Base-by-base conservation (phyloP, 2,329 filamentous ascomycete genomes). In the Arachnopeziza araneosa region DNA sequence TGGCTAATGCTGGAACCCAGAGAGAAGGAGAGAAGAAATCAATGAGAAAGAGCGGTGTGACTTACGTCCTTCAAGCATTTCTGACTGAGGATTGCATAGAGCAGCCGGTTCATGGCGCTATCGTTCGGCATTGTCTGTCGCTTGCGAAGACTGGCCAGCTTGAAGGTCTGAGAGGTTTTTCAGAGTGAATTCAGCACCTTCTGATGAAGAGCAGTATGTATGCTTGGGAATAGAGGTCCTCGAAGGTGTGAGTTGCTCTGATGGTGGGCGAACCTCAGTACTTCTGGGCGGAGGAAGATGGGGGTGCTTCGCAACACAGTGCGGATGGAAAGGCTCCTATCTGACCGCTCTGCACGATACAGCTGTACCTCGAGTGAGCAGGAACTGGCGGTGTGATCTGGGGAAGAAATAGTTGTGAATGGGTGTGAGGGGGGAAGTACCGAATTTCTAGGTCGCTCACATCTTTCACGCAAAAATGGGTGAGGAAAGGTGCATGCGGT, bases 71-170 rank as follows among this genome's bases (percentile, higher is more conserved):
- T 81, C 32, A 83, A 69, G 63, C 81, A 79, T 55, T 83, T 73
- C 65, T 83, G 81, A 63, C 80, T 82, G 64, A 83, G 72, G 56
- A 83, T 83, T 23, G 78, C 75, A 67, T 81, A 83, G n/a, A 82
- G 73, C 60, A 83, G 80, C 49, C 77, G 78, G 36, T 76, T 75
- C 21, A 77, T 81, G 54, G 78, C 75, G 56, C 73, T 76, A 62
- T 83, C 80, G 6, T 75, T 78, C 26, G 78, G 74, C 74, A 72
- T 72, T 24, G 24, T 77, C 55, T 59, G 52, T 60, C 68, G 72
- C 59, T 75, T 74, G 61, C 76, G 72, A 26, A 73, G 68, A 56
- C 71, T 67, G 60, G 64, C 68, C 64, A 68, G 58, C 48, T 65
- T 69, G 63, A 61, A 52, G 19, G 12, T 22, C 32, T 30, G 52